These are phyloP conservation scores for Herpetomonas tarakana DNA, from an alignment of 208 protist species.

Conservation along the genomic window DNA sequence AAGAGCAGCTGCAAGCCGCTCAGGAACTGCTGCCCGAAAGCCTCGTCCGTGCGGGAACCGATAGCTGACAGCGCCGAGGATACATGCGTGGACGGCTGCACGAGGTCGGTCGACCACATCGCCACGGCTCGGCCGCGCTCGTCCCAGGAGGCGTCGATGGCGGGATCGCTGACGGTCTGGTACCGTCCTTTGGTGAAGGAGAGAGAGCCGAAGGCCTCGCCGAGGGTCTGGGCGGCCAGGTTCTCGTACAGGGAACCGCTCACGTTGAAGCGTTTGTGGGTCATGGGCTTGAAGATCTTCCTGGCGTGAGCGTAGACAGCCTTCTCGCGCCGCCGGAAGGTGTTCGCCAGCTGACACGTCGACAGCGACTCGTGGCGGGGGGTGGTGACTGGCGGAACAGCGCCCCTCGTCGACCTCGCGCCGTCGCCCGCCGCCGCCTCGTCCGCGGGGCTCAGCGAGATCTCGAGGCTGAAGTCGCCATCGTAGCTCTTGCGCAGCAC, in stretches of 20 bases:
- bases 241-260: slow-evolving; percentile 46
- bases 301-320: slow-evolving; percentile 40
- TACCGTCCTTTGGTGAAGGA: slow-evolving; percentile 51
- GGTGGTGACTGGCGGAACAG: slow-evolving; percentile 15
- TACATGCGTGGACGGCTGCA: slow-evolving; percentile 17
- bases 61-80: slow-evolving; percentile 42
- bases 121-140: slow-evolving; percentile 16
- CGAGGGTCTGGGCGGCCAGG: slow-evolving; percentile 33
- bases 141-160: slow-evolving; percentile 48
- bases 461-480: slow-evolving; percentile 65
- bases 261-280: slow-evolving; percentile 37
- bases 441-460: slow-evolving; percentile 59
- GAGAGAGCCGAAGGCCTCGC: slow-evolving; percentile 62
- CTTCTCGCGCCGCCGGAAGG: slow-evolving; percentile 69
- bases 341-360: slow-evolving; percentile 79
- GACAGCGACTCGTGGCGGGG: slow-evolving; percentile 44
- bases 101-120: slow-evolving; percentile 12
- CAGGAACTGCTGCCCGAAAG: slow-evolving; percentile 51
- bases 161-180: slow-evolving; percentile 20
- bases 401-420: background rate
- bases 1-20: slow-evolving; percentile 72
- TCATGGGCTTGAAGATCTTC: slow-evolving; percentile 42
- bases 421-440: slow-evolving; percentile 7
- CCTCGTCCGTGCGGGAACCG: slow-evolving; percentile 64
- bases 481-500: slow-evolving; percentile 71